These are phyloP conservation scores for Azolla pinnata DNA, from an alignment of 75 land plant genomes.

Conservation along the genomic window DNA sequence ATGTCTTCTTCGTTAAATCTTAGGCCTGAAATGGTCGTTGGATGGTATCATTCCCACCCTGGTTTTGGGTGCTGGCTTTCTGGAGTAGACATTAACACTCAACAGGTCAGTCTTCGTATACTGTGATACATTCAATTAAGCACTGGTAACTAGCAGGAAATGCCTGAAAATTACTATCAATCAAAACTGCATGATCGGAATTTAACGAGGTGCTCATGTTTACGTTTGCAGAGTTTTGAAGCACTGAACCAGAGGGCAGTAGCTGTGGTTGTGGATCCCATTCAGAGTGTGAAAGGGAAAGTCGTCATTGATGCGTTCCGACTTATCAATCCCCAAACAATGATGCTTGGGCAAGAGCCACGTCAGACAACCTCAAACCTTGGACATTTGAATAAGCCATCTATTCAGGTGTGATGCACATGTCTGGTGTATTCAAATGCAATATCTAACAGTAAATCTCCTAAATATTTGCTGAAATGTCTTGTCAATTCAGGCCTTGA, in stretches of 20 bases:
- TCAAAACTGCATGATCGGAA: too few relatives aligned
- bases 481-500: slow-evolving; percentile 84
- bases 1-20: slow-evolving; percentile 5
- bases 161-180: too few relatives aligned
- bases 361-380: slow-evolving; percentile 93
- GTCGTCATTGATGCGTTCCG: slow-evolving; percentile 98
- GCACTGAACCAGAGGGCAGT: slow-evolving; percentile 92
- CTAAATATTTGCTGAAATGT: too few relatives aligned
- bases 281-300: slow-evolving; percentile 97
- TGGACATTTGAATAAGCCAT: slow-evolving; percentile 95
- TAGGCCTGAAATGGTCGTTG: slow-evolving; percentile 99
- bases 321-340: slow-evolving; percentile 90
- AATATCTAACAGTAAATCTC: neutral
- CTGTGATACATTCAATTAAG: too few relatives aligned
- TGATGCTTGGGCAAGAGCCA: slow-evolving; percentile 99
- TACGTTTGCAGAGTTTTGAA: slow-evolving; percentile 76
- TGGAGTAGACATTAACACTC: slow-evolving; percentile 96
- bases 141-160: too few relatives aligned
- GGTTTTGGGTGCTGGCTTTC: slow-evolving; percentile 99
- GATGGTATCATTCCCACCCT: slow-evolving; percentile 99
- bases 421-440: neutral
- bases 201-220: too few relatives aligned
- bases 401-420: slow-evolving; percentile 58
- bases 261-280: slow-evolving; percentile 97
- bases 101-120: slow-evolving; percentile 50